Evolutionary conservation across 768 basidiomycete genomes (phyloP).

Genomic region (Coprinellus micaceus): DNA sequence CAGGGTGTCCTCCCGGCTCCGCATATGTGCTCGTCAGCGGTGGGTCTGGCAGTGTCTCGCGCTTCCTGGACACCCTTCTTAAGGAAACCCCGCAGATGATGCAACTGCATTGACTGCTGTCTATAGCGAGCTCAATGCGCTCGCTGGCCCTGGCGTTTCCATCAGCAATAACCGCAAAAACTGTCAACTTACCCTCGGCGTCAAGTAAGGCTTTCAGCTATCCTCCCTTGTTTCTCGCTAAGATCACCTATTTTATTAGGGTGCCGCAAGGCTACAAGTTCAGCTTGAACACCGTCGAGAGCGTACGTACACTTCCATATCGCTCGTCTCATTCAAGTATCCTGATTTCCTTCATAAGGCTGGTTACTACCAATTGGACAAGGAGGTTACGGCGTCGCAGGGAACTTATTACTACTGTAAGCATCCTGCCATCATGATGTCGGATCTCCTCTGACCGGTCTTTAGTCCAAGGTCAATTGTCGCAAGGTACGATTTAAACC

Average conservation of each 20-base stretch:
- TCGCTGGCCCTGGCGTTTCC: constrained; percentile 15
- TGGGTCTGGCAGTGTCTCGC: not conserved
- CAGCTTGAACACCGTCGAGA: constrained; percentile 14
- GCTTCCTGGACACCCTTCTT: not conserved
- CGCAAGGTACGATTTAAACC: constrained; percentile 11
- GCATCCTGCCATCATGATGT: not conserved
- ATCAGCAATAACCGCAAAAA: constrained; percentile 19
- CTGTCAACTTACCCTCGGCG: constrained; percentile 18
- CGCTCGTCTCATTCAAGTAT: too few relatives aligned
- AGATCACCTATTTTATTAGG: constrained; percentile 5
- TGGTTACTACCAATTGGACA: constrained; percentile 19
- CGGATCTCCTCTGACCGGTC: not conserved
- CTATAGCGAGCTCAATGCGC: constrained; percentile 16
- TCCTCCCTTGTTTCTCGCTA: too few relatives aligned
- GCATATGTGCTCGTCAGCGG: constrained; percentile 6
- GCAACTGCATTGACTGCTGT: not conserved
- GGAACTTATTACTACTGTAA: constrained; percentile 18
- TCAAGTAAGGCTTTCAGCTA: constrained; percentile 12
- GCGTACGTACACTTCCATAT: constrained; percentile 8
- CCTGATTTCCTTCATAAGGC: constrained; percentile 3
- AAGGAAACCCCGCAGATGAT: not conserved
- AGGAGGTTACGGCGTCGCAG: constrained; percentile 15
- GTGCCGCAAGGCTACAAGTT: constrained; percentile 18
- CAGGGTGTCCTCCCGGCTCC: constrained; percentile 12
- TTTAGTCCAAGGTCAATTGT: constrained; percentile 13